Evolutionary conservation across 495 filamentous ascomycete genomes (phyloP), one percentile per base, ranked within the genome.

Genomic region (Daldinia caldariorum): DNA sequence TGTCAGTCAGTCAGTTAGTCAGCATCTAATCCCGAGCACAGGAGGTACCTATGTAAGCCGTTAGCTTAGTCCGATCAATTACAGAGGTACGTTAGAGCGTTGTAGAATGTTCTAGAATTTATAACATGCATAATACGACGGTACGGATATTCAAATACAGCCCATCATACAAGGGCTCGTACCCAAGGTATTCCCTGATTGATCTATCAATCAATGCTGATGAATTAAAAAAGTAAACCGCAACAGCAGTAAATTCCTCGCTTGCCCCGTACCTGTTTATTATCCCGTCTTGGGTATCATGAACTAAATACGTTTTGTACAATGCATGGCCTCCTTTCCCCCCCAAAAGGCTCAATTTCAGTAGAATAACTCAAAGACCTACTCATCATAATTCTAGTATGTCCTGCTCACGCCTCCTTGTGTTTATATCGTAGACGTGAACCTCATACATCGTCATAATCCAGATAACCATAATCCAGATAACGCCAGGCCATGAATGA

Each of bases 281-380:
- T 59, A 53, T 63, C 63, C 38, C 26, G 35, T 55, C 43, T 50
- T 50, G 69, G 69, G 69, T 71, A 71, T 71, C 69, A 49, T 67
- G 43, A 67, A 55, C 29, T 56, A 37, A 71, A 67, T 56, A 22
- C 38, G 51, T 41, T 58, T 37, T 39, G 14, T 63, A 66, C 26
- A 29, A 16, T 71, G 59, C 63, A 50, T 39, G 22, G 37, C 26
- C 26, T 26, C 26, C 26, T 26, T 26, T 26, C 51, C 59, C 51
- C 59, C 35, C 29, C 12, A 32, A 43, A 38, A 50, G 58, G 31
- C 20, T 18, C 51, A 67, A 58, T 26, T 37, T 37, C 57, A 41
- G 55, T 13, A 26, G 32, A 18, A 35, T 39, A 18, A 47, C 66
- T 18, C 41, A 41, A 63, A 31, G 5, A n/a, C 26, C 49, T 16